phyloP scores from a whole-genome alignment of 2,329 filamentous ascomycete genomes.

The Trichoderma hamatum region DNA sequence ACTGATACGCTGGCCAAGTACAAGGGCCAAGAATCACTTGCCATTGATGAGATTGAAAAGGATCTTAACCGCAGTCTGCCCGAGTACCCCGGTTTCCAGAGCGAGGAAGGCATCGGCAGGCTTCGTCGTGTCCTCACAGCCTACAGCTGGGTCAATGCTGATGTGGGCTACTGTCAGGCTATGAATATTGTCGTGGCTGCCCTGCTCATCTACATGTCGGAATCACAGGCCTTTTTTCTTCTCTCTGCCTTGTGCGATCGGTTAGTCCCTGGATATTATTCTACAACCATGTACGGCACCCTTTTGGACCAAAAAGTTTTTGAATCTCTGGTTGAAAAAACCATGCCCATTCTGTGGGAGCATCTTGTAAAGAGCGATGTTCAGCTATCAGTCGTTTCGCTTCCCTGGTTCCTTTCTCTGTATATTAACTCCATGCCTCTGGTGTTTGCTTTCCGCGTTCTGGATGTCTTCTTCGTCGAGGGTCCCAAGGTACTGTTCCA shows the following conservation, averaged over 20 bases:
- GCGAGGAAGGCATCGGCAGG: constrained; percentile 88
- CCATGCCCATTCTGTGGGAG: constrained; percentile 98
- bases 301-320: constrained; percentile 96
- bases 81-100: constrained; percentile 97
- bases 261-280: constrained; percentile 94
- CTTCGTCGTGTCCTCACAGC: constrained; percentile 89
- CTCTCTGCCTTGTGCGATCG: constrained; percentile 91
- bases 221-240: constrained; percentile 92
- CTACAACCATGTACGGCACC: constrained; percentile 98
- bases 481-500: constrained; percentile 97
- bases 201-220: constrained; percentile 98
- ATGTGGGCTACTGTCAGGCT: constrained; percentile 97
- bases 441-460: constrained; percentile 92
- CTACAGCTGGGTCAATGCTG: constrained; percentile 95
- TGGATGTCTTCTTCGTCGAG: constrained; percentile 98
- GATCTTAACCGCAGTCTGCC: constrained; percentile 94
- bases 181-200: constrained; percentile 99
- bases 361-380: constrained; percentile 97
- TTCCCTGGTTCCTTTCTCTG: constrained; percentile 96
- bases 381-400: constrained; percentile 92
- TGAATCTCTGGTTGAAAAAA: constrained; percentile 96
- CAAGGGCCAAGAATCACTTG: constrained; percentile 83
- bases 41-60: constrained; percentile 99
- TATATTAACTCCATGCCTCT: constrained; percentile 99
- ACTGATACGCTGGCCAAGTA: constrained; percentile 82